Evolutionary conservation across 495 filamentous ascomycete genomes (phyloP), one percentile per base, ranked within the genome.

Genomic region (Annulohypoxylon nitens): DNA sequence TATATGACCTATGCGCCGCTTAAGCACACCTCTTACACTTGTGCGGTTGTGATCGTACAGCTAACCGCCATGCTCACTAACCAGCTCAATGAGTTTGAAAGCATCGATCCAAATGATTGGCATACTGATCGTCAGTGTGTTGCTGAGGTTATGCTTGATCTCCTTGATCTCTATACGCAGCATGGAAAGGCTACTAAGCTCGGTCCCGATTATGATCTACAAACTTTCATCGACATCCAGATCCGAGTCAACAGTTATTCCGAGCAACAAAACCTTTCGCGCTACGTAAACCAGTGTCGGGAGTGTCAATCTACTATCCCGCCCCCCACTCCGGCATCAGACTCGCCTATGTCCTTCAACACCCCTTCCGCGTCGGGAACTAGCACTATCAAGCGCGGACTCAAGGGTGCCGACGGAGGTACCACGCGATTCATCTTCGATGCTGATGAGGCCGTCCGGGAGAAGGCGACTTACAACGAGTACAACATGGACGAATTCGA

Each of bases 361-460:
- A 83, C 81, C 11, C 76, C 76, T 36, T 80, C 81, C 30, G 76
- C 74, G 48, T 63, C 71, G 3, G 78, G 78, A 26, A 78, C 69
- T 45, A 76, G 84, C 34, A 80, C 80, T 18, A 75, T 77, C 26
- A 82, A 82, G 71, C 81, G 82, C 33, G 83, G 82, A n/a, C 67
- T 76, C 18, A 88, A 90, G 58, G 88, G 88, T 51, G 85, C 88
- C 34, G 90, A 93, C 23, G 72, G 69, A 12, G 92, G 91, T 8
- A 97, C 97, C 0, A 87, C 96, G 33, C 90, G 96, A 11, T 99
- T 97, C 77, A 93, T 97, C 84, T 89, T 98, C 33, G 93, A 98
- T 76, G 88, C 91, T 11, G 90, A 88, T 50, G 86, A 92, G 59
- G 95, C 93, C 11, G 86, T 85, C 41, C 85, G 83, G 18, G 96